Conservation (phyloP, 768 basidiomycete species). For the Harrya chromipes region DNA sequence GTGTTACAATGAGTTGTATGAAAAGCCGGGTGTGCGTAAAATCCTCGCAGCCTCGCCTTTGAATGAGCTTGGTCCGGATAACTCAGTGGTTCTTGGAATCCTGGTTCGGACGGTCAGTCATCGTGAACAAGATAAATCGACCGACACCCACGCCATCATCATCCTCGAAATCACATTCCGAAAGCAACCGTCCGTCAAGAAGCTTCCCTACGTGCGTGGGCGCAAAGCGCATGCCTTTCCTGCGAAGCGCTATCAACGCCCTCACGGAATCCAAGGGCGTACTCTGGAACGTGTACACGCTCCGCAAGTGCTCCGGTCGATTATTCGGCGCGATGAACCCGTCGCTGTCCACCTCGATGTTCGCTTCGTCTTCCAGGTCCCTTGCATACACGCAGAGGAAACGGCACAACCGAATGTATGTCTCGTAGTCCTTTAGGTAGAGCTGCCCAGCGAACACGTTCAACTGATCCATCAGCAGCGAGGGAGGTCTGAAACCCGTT, state of each 20-base stretch:
- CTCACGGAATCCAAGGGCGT: conserved; percentile 33
- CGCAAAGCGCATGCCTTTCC: conserved; percentile 39
- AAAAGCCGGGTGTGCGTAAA: no score
- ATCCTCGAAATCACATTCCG: conserved; percentile 22
- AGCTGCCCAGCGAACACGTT: conserved; percentile 34
- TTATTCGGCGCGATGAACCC: conserved; percentile 21
- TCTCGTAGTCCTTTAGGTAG: conserved; percentile 26
- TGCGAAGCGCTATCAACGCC: conserved; percentile 25
- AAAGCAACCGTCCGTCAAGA: conserved; percentile 27
- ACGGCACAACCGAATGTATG: conserved; percentile 26
- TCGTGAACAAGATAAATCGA: no score
- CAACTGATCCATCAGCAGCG: conserved; percentile 17
- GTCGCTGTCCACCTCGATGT: conserved; percentile 7
- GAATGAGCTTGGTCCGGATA: no score
- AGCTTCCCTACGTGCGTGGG: conserved; percentile 43
- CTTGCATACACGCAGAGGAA: conserved; percentile 26
- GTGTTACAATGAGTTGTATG: no score
- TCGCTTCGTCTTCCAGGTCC: conserved; percentile 9
- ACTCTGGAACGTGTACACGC: conserved; percentile 26
- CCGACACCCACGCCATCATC: not conserved
- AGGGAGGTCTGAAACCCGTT: not conserved
- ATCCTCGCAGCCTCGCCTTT: no score
- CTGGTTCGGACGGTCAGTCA: no score
- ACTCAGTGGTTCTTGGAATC: no score
- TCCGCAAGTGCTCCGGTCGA: conserved; percentile 7